These are phyloP conservation scores for Neofusicoccum laricinum DNA, from an alignment of 2,329 filamentous ascomycete species.

Conservation along the genomic window DNA sequence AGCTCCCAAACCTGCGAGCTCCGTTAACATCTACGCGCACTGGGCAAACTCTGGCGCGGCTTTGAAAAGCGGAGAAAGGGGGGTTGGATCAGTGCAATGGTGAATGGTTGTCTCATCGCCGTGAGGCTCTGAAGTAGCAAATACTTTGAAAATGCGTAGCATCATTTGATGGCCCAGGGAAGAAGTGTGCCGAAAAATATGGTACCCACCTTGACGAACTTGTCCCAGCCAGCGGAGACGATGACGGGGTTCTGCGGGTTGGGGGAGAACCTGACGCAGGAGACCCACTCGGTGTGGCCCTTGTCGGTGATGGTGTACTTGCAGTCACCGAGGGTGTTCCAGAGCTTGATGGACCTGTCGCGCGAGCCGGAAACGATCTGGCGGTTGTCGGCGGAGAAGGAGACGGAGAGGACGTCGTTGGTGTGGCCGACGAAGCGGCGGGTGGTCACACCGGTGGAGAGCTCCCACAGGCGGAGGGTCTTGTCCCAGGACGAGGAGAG, in stretches of 20 bases:
- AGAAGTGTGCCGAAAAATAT: neutral
- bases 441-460: constrained; percentile 94
- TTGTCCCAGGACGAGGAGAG: constrained; percentile 99
- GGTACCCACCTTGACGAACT: constrained; percentile 95
- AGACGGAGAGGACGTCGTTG: constrained; percentile 99
- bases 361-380: constrained; percentile 99
- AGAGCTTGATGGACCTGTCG: constrained; percentile 99
- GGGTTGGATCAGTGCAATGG: constrained; percentile 71
- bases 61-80: constrained; percentile 17
- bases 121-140: constrained; percentile 99
- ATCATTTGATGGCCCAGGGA: constrained; percentile 65
- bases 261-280: constrained; percentile 98
- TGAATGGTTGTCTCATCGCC: constrained; percentile 98
- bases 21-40: constrained; percentile 27
- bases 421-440: constrained; percentile 98
- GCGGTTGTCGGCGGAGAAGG: constrained; percentile 99
- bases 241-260: constrained; percentile 99
- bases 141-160: constrained; percentile 90
- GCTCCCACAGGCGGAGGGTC: constrained; percentile 99
- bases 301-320: constrained; percentile 99
- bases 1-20: constrained; percentile 89
- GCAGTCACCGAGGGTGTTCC: constrained; percentile 99
- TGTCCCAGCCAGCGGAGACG: constrained; percentile 98
- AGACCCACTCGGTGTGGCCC: constrained; percentile 99
- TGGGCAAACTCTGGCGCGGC: neutral